Conservation (phyloP, 2,329 filamentous ascomycete species). For the Penicillium brevicompactum region DNA sequence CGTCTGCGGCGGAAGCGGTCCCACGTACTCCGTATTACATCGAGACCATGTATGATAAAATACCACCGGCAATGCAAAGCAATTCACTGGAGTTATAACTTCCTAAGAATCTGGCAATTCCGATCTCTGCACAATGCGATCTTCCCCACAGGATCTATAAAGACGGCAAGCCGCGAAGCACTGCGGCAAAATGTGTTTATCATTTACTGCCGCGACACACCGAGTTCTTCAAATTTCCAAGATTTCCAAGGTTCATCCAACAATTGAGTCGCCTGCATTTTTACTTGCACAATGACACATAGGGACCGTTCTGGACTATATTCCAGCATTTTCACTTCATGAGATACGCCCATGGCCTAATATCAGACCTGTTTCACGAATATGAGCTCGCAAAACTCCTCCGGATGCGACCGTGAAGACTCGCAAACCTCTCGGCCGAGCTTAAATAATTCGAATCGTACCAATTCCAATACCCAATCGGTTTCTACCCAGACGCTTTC, state of each 20-base stretch:
- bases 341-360: neutral
- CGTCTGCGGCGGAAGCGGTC: too few species aligned
- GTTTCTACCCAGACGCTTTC: neutral
- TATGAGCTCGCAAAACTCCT: neutral
- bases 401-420: neutral
- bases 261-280: neutral
- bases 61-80: too few species aligned
- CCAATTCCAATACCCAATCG: neutral
- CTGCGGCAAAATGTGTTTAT: neutral
- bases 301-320: neutral
- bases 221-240: neutral
- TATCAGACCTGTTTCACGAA: too few species aligned
- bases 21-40: too few species aligned
- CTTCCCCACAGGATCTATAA: too few species aligned
- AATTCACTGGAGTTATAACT: too few species aligned
- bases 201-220: neutral
- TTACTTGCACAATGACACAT: neutral
- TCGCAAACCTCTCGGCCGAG: neutral
- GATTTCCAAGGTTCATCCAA: neutral
- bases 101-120: too few species aligned
- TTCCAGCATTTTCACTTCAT: neutral
- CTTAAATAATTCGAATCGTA: neutral
- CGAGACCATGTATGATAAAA: too few species aligned
- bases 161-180: too few species aligned
- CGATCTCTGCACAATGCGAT: too few species aligned